Evolutionary conservation across 345 rosid genomes (phyloP), one percentile per base, ranked within the genome.

Genomic region (Dovyalis caffra): DNA sequence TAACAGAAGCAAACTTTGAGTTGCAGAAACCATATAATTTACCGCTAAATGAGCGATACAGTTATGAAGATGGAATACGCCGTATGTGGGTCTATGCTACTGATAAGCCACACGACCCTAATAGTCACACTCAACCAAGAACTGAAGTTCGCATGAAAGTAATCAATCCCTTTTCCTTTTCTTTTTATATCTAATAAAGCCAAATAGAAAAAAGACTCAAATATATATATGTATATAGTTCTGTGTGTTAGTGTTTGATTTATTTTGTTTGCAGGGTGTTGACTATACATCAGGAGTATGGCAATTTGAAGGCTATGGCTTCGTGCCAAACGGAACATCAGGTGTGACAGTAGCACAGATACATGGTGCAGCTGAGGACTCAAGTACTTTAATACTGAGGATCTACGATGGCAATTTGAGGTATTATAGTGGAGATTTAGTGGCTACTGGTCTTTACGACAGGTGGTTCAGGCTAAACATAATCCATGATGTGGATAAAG

Each of bases 271-370:
- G 25, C 69, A 85, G 86, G 85, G 83, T 0, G 74, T 76, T 5
- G 83, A 85, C 69, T 83, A 81, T 32, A 68, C 85, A 33, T 78
- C 85, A 20, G 86, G 86, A 61, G 80, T 77, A 3, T 81, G 86
- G 88, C 86, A 83, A 73, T 83, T 85, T 51, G 85, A 85, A 70
- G 88, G 86, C 5, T 66, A 74, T 21, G 76, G 83, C 23, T 83
- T 85, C 4, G 86, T 83, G 33, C 88, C 86, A 8, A 81, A 81
- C 7, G 85, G 85, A n/a, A 85, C 85, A 23, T 83, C 86, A 0
- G 83, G 88, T 0, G 86, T 49, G 11, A 81, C 78, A 25, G 51
- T 81, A 62, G 43, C 78, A 5, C 86, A 83, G 74, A 81, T 81
- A 64, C 85, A 81, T 16, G 83, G 88, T 0, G 83, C 80, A 11